phyloP scores from a whole-genome alignment of 1,139 yeast species.

The Geotrichum restrictum region DNA sequence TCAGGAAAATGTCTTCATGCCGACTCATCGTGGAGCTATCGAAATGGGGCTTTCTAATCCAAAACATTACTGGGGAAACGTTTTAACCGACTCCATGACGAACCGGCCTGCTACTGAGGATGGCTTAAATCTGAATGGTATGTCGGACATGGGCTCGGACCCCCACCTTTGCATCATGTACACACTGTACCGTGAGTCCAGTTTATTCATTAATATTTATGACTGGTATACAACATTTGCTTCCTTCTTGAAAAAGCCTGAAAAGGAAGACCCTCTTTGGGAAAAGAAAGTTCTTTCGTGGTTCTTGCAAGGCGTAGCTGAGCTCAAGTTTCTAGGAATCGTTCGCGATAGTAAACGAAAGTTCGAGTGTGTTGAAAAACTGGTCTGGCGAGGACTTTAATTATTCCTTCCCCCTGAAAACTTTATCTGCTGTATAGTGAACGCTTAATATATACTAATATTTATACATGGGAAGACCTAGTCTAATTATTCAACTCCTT shows the following conservation, averaged over 20 bases:
- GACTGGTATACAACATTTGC: constrained; percentile 75
- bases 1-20: constrained; percentile 40
- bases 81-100: constrained; percentile 7
- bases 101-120: constrained; percentile 20
- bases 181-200: constrained; percentile 76
- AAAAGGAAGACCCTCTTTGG: constrained; percentile 42
- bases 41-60: constrained; percentile 42
- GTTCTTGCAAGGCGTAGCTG: constrained; percentile 57
- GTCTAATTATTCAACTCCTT: background rate
- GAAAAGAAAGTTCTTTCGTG: constrained; percentile 50
- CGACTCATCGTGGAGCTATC: constrained; percentile 41
- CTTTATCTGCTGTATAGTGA: background rate
- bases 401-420: too few species aligned
- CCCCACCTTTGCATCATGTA: constrained; percentile 60
- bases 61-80: constrained; percentile 32
- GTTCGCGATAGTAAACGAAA: constrained; percentile 48
- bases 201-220: constrained; percentile 64
- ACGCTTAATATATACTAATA: background rate
- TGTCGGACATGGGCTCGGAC: constrained; percentile 33
- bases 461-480: background rate
- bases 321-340: constrained; percentile 53
- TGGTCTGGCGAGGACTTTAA: constrained; percentile 56
- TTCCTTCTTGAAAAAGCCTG: constrained; percentile 38
- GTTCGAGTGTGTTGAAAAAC: constrained; percentile 54
- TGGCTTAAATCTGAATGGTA: constrained; percentile 29